These are phyloP conservation scores for Entomortierella lignicola DNA, from an alignment of 192 early-diverging fungal species.

Conservation along the genomic window DNA sequence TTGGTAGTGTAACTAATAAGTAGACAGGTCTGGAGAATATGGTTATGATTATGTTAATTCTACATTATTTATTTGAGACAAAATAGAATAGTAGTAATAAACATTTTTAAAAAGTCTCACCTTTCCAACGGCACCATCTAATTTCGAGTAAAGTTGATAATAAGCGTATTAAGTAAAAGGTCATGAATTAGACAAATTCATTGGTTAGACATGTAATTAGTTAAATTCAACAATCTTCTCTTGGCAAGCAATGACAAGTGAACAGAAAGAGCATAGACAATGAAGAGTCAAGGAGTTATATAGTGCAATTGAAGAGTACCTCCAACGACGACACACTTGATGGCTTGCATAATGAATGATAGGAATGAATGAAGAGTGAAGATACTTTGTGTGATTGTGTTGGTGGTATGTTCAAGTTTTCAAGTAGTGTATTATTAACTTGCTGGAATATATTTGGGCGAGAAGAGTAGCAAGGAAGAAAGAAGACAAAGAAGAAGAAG, in stretches of 20 bases:
- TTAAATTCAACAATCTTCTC: background rate
- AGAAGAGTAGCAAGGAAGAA: background rate
- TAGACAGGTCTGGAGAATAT: conserved; percentile 93
- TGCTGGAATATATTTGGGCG: background rate
- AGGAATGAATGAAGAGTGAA: background rate
- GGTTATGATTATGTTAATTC: no score
- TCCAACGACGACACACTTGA: conserved; percentile 93
- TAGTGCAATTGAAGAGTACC: conserved; percentile 18
- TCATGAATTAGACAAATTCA: background rate
- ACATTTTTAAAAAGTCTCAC: background rate
- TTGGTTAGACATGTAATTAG: background rate
- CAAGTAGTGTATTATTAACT: no score
- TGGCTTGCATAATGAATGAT: conserved; percentile 78
- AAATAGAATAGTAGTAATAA: no score
- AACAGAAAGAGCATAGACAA: no score
- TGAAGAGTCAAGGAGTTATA: no score
- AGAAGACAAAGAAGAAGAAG: background rate
- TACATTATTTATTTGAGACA: no score
- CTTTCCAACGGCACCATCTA: conserved; percentile 48
- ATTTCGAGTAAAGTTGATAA: background rate
- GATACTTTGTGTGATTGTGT: background rate
- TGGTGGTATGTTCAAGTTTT: no score
- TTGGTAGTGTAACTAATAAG: conserved; percentile 99
- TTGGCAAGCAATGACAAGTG: no score
- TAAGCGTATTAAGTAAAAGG: background rate